Conservation (phyloP, 805 yeast genomes). For the Kodamaea nitidulidarum region DNA sequence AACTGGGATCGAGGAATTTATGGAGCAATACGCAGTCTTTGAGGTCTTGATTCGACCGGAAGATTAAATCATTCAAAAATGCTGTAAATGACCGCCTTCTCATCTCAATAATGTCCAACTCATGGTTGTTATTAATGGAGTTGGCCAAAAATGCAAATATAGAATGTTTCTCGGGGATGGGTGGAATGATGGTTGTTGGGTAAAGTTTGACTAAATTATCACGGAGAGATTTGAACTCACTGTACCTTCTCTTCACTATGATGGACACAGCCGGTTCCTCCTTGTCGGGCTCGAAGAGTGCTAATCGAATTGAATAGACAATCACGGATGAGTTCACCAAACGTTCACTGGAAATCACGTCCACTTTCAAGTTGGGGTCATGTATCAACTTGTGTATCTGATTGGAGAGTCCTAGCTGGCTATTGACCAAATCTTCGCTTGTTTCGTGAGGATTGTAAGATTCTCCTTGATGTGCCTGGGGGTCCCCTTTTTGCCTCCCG, state of each 20-base stretch:
- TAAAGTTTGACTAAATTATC: constrained; percentile 34
- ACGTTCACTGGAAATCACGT: constrained; percentile 33
- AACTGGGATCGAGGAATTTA: constrained; percentile 50
- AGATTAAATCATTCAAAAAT: constrained; percentile 40
- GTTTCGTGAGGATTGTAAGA: background rate
- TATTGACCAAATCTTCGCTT: constrained; percentile 23
- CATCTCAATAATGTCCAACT: constrained; percentile 41
- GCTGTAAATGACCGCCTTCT: constrained; percentile 43
- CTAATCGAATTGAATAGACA: constrained; percentile 34
- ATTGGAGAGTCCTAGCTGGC: constrained; percentile 28
- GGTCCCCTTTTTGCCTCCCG: constrained; percentile 13
- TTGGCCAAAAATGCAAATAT: constrained; percentile 39
- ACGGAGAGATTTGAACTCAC: constrained; percentile 42
- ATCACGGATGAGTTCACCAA: constrained; percentile 34
- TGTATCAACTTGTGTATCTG: constrained; percentile 27
- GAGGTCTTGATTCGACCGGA: constrained; percentile 27
- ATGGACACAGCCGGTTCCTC: constrained; percentile 13
- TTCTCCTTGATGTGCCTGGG: background rate
- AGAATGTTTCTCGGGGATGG: constrained; percentile 46
- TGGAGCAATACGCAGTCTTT: constrained; percentile 35
- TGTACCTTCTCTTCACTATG: constrained; percentile 39
- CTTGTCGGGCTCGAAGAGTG: constrained; percentile 10
- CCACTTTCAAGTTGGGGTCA: constrained; percentile 24
- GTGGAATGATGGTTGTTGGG: constrained; percentile 40
- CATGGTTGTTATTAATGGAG: constrained; percentile 36